Evolutionary conservation across 2,329 filamentous ascomycete species (phyloP), one percentile per base, ranked within the genome.

Genomic region (Periconia digitata): DNA sequence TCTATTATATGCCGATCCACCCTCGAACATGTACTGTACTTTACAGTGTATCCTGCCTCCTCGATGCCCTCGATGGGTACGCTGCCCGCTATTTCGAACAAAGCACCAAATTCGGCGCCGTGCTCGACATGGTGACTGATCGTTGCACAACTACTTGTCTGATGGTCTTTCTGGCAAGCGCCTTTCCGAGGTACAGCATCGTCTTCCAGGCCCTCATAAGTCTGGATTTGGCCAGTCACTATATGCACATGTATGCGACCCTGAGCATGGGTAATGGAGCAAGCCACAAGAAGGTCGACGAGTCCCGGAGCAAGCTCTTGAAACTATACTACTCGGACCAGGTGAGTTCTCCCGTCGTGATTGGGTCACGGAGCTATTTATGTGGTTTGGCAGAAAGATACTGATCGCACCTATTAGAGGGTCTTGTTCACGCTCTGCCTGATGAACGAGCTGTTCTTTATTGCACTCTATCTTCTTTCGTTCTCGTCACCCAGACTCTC

Each of bases 1-100:
- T 99, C 58, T 96, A 97, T 78, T 99, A 96, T 79, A 99, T 99
- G 94, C 92, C 94, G 43, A 84, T 97, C 45, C 94, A 99, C 72
- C 92, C 92, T n/a, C 87, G 92, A 64, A 96, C 92, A 32, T 97
- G 92, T 76, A 92, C 89, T 50, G 73, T 92, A 42, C 84, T 95
- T 46, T 99, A 99, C 80, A 92, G 86, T 69, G 77, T 99, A 50
- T 97, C 92, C 21, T 97, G 94, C 72, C 83, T 97, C 38, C 87
- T 99, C 57, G 94, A 99, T 71, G 94, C 92, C 39, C 83, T 97
- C 55, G 94, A 99, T 70, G 94, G 94, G 62, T 87, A 92, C 63
- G 92, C 92, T n/a, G 94, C 94, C 49, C 86, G 90, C 40, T 78
- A 83, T 63, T 86, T 92, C 70, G 84, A 95, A 64, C 94, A 99